Evolutionary conservation across 2,329 filamentous ascomycete species (phyloP).

Genomic region (Stemphylium vesicarium): DNA sequence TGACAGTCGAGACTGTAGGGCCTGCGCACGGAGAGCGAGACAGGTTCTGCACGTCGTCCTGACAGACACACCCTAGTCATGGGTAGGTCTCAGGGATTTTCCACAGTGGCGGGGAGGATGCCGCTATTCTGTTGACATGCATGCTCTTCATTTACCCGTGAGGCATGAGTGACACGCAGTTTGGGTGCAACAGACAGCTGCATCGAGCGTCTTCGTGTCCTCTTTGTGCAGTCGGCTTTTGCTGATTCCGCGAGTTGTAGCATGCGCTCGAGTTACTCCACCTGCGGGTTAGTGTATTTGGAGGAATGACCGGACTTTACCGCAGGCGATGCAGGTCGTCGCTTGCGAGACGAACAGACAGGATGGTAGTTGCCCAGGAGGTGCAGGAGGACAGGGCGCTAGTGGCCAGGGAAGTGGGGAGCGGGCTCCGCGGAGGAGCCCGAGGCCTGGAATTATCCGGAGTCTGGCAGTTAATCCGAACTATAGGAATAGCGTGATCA

Average conservation of each 20-base stretch:
- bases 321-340: constrained; percentile 2
- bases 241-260: neutral
- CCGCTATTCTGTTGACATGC: neutral
- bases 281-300: neutral
- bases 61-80: neutral
- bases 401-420: neutral
- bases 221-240: neutral
- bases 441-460: constrained; percentile 9
- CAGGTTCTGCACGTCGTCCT: neutral
- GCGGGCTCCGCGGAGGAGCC: constrained; percentile 5
- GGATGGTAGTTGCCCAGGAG: neutral
- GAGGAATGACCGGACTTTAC: constrained; percentile 1
- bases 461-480: neutral
- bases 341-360: constrained; percentile 3
- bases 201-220: neutral
- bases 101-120: neutral
- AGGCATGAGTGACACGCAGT: neutral
- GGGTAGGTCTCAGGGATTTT: neutral
- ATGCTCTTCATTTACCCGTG: neutral
- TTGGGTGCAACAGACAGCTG: neutral
- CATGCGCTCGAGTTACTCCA: neutral
- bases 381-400: constrained; percentile 1
- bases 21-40: constrained; percentile 4
- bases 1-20: neutral
- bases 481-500: neutral